A percentile compares a stretch with the other conserved stretches of the same genome.
phyloP scores from a whole-genome alignment of 257 asterid genomes.

The Dorcoceras hygrometricum region DNA sequence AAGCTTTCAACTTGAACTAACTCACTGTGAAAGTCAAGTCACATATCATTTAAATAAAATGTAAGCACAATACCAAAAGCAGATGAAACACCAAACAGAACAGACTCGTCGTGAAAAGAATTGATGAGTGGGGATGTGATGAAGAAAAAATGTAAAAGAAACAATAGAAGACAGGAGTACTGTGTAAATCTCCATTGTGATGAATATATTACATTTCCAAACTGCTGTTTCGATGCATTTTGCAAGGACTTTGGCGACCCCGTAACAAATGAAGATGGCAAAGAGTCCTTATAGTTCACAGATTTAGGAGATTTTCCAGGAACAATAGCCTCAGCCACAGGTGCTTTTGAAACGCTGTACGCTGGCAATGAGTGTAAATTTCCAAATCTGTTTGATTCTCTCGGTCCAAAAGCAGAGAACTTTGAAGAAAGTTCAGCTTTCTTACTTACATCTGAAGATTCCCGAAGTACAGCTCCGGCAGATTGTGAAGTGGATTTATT shows the following conservation, averaged over 20 bases:
- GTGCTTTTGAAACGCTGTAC: slow-evolving; percentile 34
- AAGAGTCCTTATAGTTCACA: slow-evolving; percentile 38
- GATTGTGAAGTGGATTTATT: slow-evolving; percentile 33
- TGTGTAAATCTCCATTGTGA: slow-evolving; percentile 16
- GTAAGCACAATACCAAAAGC: slow-evolving; percentile 7
- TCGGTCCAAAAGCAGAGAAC: slow-evolving; percentile 41
- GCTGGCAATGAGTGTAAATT: slow-evolving; percentile 34
- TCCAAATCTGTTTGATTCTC: slow-evolving; percentile 32
- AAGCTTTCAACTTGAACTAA: slow-evolving; percentile 21
- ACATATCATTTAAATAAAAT: slow-evolving; percentile 12
- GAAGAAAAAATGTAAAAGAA: slow-evolving; percentile 16
- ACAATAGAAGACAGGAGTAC: not conserved
- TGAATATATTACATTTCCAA: slow-evolving; percentile 57
- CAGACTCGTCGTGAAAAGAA: slow-evolving; percentile 18
- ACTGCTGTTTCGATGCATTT: slow-evolving; percentile 59
- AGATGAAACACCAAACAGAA: slow-evolving; percentile 18
- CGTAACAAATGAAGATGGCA: slow-evolving; percentile 29
- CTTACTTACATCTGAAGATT: slow-evolving; percentile 41
- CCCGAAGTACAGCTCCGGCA: slow-evolving; percentile 34
- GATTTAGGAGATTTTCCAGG: slow-evolving; percentile 39
- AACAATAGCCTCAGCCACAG: slow-evolving; percentile 34
- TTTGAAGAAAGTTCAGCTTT: slow-evolving; percentile 32
- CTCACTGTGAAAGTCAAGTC: slow-evolving; percentile 16
- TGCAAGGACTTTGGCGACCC: slow-evolving; percentile 38
- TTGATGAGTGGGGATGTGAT: slow-evolving; percentile 10